A percentile compares a stretch with the other conserved stretches of the same genome.
Evolutionary conservation across 225 moss, liverwort and hornwort genomes (phyloP).

Genomic region (Bryum argenteum): DNA sequence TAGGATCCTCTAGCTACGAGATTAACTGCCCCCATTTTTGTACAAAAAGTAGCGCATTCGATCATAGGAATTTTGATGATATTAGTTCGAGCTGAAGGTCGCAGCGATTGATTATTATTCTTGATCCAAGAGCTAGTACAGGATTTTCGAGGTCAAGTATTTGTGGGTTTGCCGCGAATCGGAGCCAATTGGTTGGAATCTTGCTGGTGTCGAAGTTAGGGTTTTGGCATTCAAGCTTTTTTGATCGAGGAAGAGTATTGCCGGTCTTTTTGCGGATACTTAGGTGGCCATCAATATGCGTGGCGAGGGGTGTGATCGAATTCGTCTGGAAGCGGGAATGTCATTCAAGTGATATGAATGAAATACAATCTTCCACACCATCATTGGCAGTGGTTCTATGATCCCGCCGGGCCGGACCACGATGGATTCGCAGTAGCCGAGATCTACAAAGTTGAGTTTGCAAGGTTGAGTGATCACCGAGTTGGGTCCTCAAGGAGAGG

Average conservation of each 20-base stretch:
- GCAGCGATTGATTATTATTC: background rate
- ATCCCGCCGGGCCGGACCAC: background rate
- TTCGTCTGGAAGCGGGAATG: background rate
- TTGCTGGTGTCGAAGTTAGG: slow-evolving; percentile 27
- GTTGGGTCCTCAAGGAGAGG: background rate
- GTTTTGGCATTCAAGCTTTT: slow-evolving; percentile 24
- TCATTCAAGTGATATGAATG: background rate
- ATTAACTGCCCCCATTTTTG: background rate
- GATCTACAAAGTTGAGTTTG: background rate
- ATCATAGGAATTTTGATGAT: background rate
- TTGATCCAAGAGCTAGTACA: background rate
- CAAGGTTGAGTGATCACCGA: background rate
- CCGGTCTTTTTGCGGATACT: too few species aligned
- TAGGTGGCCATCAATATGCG: background rate
- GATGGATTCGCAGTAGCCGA: background rate
- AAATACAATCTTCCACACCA: background rate
- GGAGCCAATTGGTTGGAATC: slow-evolving; percentile 7
- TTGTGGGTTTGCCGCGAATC: background rate
- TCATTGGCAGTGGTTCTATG: slow-evolving; percentile 13
- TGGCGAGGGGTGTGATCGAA: background rate
- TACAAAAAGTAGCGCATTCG: background rate
- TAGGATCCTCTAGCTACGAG: background rate
- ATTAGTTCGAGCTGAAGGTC: slow-evolving; percentile 11
- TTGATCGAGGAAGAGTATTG: too few species aligned
- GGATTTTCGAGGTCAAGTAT: background rate